These are phyloP conservation scores for Protomyces arabidopsidicola DNA, from an alignment of 1,139 yeast species.

Conservation along the genomic window DNA sequence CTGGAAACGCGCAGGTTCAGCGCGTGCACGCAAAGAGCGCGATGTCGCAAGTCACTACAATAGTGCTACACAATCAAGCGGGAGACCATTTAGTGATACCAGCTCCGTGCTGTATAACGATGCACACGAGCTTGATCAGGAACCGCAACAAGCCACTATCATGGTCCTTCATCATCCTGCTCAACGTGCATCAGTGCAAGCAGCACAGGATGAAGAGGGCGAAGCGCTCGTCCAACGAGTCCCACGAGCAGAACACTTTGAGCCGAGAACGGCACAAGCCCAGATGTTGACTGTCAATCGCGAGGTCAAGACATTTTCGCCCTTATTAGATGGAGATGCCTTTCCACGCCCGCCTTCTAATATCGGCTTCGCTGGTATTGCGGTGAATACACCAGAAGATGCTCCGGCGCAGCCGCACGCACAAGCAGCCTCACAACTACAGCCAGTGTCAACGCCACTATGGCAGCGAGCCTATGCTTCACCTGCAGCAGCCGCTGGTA, in stretches of 20 bases:
- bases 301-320: slow-evolving; percentile 9
- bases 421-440: neutral
- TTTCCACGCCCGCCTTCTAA: slow-evolving; percentile 4
- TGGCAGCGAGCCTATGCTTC: neutral
- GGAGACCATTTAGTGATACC: neutral
- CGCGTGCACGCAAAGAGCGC: slow-evolving; percentile 15
- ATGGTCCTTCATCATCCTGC: neutral
- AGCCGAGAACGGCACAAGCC: neutral
- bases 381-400: neutral
- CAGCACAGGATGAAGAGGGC: neutral
- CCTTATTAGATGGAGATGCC: slow-evolving; percentile 8
- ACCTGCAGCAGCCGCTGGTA: neutral
- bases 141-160: neutral
- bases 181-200: neutral
- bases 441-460: neutral
- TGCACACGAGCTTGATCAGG: neutral
- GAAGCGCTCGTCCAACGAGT: neutral
- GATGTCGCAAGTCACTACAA: slow-evolving; percentile 19
- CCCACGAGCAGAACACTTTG: neutral
- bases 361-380: neutral
- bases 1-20: slow-evolving; percentile 22
- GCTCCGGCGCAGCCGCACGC: neutral
- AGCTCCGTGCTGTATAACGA: neutral
- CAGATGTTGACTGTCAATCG: neutral
- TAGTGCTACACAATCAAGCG: neutral